Percentiles rank a stretch among this genome's conserved stretches.
phyloP scores from a whole-genome alignment of 805 yeast species.

The Cyberlindnera petersonii region DNA sequence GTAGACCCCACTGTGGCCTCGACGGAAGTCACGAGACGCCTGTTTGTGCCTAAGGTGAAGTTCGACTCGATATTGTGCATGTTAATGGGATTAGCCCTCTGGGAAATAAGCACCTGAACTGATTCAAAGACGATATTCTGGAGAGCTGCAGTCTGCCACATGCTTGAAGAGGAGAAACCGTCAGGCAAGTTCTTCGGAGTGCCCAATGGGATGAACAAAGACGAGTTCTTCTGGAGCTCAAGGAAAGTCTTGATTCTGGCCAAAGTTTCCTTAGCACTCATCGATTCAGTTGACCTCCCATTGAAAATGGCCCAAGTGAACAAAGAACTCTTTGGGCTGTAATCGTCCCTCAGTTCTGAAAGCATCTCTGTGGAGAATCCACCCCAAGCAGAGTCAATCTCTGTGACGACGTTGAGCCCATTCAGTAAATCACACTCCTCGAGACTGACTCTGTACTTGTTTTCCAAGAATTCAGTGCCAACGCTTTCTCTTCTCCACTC shows the following conservation, averaged over 20 bases:
- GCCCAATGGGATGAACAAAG: conserved; percentile 55
- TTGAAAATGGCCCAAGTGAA: conserved; percentile 46
- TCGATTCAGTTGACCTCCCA: conserved; percentile 18
- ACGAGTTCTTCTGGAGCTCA: conserved; percentile 43
- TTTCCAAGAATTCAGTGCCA: conserved; percentile 54
- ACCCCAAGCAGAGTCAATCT: conserved; percentile 80
- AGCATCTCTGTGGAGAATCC: conserved; percentile 59
- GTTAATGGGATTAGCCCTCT: conserved; percentile 22
- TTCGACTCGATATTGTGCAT: conserved; percentile 37
- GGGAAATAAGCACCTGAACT: conserved; percentile 37
- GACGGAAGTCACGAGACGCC: conserved; percentile 47
- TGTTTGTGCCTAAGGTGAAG: conserved; percentile 37
- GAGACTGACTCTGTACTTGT: conserved; percentile 52
- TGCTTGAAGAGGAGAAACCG: conserved; percentile 14
- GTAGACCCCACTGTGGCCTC: conserved; percentile 15
- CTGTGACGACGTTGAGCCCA: conserved; percentile 69
- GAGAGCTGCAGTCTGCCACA: conserved; percentile 43
- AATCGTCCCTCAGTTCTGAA: conserved; percentile 63
- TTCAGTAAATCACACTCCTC: conserved; percentile 74
- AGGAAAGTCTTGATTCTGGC: conserved; percentile 45
- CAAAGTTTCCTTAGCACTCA: conserved; percentile 20
- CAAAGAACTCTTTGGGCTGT: conserved; percentile 45
- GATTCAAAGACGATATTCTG: conserved; percentile 43
- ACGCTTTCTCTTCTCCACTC: conserved; percentile 44
- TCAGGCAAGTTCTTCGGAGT: conserved; percentile 22